These are phyloP conservation scores for Spathaspora arborariae DNA, from an alignment of 805 yeast species.

Conservation along the genomic window DNA sequence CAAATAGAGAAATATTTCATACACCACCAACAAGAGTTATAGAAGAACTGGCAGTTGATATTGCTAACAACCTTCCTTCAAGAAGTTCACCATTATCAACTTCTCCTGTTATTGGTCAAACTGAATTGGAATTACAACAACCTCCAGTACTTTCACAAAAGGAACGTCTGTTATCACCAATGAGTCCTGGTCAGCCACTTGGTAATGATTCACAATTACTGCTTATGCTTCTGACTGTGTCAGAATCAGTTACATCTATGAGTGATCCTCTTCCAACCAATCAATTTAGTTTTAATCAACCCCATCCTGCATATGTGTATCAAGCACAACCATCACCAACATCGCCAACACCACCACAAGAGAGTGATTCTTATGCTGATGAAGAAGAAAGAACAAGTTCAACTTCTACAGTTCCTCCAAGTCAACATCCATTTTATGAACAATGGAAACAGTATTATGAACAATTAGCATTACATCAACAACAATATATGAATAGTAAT, in stretches of 20 bases:
- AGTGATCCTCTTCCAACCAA: neutral
- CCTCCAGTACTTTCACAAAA: neutral
- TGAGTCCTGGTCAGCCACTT: neutral
- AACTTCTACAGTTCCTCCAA: conserved; percentile 8
- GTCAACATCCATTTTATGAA: conserved; percentile 29
- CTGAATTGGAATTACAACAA: neutral
- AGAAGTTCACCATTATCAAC: neutral
- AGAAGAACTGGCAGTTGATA: neutral
- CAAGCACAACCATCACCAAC: too few relatives aligned
- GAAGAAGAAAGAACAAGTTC: conserved; percentile 9
- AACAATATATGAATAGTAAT: conserved; percentile 7
- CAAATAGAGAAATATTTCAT: neutral
- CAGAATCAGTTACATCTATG: neutral
- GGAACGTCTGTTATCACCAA: neutral
- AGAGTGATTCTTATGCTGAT: neutral
- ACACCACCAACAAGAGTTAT: neutral
- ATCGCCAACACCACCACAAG: neutral
- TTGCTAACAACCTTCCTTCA: neutral
- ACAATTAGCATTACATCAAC: conserved; percentile 18
- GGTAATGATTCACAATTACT: neutral
- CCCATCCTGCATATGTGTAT: neutral
- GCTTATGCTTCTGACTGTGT: neutral
- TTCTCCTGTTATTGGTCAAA: neutral
- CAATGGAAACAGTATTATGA: conserved; percentile 39
- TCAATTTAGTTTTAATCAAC: neutral